These are phyloP conservation scores for Botryotinia calthae DNA, from an alignment of 2,329 filamentous ascomycete species.

Conservation along the genomic window DNA sequence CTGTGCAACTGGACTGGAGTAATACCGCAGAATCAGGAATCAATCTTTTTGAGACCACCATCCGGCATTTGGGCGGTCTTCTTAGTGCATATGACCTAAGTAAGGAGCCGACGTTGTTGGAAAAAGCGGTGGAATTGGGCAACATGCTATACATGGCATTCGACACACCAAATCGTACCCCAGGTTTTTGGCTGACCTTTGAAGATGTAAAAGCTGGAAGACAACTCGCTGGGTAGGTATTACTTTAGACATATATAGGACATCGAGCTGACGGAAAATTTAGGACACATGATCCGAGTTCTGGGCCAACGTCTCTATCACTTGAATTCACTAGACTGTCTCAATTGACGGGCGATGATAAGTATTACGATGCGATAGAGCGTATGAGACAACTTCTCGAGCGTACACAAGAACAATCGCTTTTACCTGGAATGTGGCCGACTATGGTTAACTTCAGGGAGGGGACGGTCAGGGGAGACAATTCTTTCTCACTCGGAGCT, in stretches of 20 bases:
- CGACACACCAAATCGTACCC: slow-evolving; percentile 37
- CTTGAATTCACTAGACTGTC: slow-evolving; percentile 61
- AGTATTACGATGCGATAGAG: slow-evolving; percentile 59
- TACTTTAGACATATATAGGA: not conserved
- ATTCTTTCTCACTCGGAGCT: slow-evolving; percentile 54
- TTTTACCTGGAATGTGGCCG: slow-evolving; percentile 61
- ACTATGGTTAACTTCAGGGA: slow-evolving; percentile 49
- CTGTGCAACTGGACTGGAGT: slow-evolving; percentile 48
- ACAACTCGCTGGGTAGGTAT: slow-evolving; percentile 1
- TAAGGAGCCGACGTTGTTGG: slow-evolving; percentile 30
- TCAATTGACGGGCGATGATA: slow-evolving; percentile 57
- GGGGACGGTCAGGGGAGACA: slow-evolving; percentile 53
- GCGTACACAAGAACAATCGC: slow-evolving; percentile 49
- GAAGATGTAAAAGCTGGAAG: slow-evolving; percentile 14
- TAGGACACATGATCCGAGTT: slow-evolving; percentile 10
- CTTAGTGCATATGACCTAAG: slow-evolving; percentile 40
- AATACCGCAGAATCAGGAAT: slow-evolving; percentile 21
- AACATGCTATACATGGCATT: slow-evolving; percentile 42
- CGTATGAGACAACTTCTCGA: slow-evolving; percentile 55
- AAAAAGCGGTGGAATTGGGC: slow-evolving; percentile 36
- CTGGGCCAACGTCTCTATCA: slow-evolving; percentile 48
- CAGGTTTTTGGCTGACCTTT: slow-evolving; percentile 19
- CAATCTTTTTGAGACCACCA: slow-evolving; percentile 43
- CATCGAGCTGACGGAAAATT: not conserved
- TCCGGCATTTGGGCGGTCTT: slow-evolving; percentile 41